phyloP scores from a whole-genome alignment of 2,329 filamentous ascomycete species.

The Trichoderma gracile region DNA sequence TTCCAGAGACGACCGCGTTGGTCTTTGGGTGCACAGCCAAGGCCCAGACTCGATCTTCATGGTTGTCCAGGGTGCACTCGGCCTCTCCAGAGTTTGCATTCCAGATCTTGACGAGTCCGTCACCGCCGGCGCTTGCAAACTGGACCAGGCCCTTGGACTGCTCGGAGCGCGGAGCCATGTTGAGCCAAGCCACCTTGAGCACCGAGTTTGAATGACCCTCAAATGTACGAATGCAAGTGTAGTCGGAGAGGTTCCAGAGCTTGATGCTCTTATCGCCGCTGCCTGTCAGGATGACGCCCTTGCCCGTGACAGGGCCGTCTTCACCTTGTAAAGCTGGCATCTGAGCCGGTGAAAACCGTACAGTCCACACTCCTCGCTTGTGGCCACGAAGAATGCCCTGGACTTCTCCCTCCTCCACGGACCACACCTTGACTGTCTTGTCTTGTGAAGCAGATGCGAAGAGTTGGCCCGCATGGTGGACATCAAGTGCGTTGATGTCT shows the following conservation, averaged over 20 bases:
- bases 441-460: constrained; percentile 98
- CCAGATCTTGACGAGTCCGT: constrained; percentile 97
- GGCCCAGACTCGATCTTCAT: constrained; percentile 94
- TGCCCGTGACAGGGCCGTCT: constrained; percentile 69
- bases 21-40: constrained; percentile 69
- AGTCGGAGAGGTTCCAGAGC: constrained; percentile 90
- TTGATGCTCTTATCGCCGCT: constrained; percentile 96
- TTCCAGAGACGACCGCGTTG: constrained; percentile 82
- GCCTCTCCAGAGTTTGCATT: constrained; percentile 81
- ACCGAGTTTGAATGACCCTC: constrained; percentile 97
- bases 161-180: constrained; percentile 51
- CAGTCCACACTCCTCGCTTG: constrained; percentile 92
- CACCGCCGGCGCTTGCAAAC: constrained; percentile 84
- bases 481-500: constrained; percentile 93
- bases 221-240: constrained; percentile 88
- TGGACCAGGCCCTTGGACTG: constrained; percentile 63
- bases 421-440: constrained; percentile 96
- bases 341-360: constrained; percentile 80
- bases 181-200: constrained; percentile 88
- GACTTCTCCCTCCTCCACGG: constrained; percentile 82
- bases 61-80: constrained; percentile 91
- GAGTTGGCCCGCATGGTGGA: constrained; percentile 70
- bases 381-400: constrained; percentile 91
- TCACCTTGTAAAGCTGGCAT: constrained; percentile 73
- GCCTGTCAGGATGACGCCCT: constrained; percentile 83